Percentiles rank a stretch among this genome's conserved stretches.
Evolutionary conservation across 805 yeast genomes (phyloP).

Genomic region (Candida sphagnicola): DNA sequence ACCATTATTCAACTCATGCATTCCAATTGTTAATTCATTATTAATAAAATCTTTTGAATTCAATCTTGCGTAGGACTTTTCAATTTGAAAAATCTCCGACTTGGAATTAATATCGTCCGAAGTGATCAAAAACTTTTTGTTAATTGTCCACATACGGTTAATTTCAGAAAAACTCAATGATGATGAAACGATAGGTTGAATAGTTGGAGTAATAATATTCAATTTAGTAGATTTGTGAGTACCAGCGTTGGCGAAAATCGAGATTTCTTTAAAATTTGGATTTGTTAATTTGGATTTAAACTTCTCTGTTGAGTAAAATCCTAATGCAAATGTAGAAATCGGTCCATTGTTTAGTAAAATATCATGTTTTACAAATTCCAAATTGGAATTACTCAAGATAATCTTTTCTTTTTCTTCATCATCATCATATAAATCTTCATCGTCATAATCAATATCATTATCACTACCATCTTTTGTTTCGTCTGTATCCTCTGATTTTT

Average conservation of each 20-base stretch:
- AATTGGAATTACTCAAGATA: constrained; percentile 11
- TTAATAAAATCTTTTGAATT: constrained; percentile 61
- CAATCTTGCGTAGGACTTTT: constrained; percentile 57
- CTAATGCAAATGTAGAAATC: constrained; percentile 61
- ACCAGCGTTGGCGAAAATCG: constrained; percentile 71
- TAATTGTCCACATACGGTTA: constrained; percentile 71
- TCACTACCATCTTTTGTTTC: constrained; percentile 15
- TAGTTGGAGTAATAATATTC: constrained; percentile 60
- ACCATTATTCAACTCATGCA: constrained; percentile 55
- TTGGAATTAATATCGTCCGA: constrained; percentile 62
- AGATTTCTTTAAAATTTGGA: constrained; percentile 63
- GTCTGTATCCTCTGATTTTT: background rate
- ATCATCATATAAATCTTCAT: constrained; percentile 40
- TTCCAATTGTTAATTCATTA: constrained; percentile 60
- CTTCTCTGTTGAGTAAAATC: constrained; percentile 51
- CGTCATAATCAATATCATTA: constrained; percentile 29
- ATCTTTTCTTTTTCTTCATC: constrained; percentile 19
- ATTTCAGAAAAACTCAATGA: constrained; percentile 70
- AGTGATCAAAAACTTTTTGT: constrained; percentile 61
- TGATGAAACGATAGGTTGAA: constrained; percentile 64
- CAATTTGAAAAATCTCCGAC: constrained; percentile 65
- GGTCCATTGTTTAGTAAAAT: constrained; percentile 68
- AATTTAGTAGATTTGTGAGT: constrained; percentile 51
- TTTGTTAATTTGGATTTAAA: constrained; percentile 60
- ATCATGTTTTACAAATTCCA: constrained; percentile 47